A percentile compares a stretch with the other conserved stretches of the same genome.
Evolutionary conservation across 2,329 filamentous ascomycete species (phyloP).

Genomic region (Fusarium begoniae): DNA sequence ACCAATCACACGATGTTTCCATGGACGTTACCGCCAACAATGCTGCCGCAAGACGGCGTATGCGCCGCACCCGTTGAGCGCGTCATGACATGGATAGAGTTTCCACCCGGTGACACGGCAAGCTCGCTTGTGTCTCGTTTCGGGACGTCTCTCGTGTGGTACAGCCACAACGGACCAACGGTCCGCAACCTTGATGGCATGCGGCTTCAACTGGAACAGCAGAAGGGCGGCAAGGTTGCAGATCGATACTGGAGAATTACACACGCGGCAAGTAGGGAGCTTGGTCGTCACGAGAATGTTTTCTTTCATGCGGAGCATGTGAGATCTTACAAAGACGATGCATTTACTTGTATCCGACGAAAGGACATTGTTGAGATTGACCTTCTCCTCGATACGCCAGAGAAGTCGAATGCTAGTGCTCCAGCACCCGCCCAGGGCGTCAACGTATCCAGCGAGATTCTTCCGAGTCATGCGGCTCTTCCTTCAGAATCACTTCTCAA

Average conservation of each 20-base stretch:
- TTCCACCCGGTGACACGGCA: conserved; percentile 58
- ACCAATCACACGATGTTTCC: conserved; percentile 89
- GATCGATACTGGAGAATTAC: conserved; percentile 74
- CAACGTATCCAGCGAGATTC: conserved; percentile 25
- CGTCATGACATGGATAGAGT: conserved; percentile 74
- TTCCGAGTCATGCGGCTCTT: conserved; percentile 14
- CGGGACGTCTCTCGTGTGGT: conserved; percentile 48
- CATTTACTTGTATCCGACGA: conserved; percentile 83
- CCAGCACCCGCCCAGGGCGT: conserved; percentile 20
- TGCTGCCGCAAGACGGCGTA: conserved; percentile 81
- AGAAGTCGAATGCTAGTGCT: conserved; percentile 40
- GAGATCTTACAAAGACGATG: conserved; percentile 80
- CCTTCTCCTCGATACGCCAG: conserved; percentile 55
- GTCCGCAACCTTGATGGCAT: conserved; percentile 65
- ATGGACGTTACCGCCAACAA: conserved; percentile 83
- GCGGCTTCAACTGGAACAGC: conserved; percentile 73
- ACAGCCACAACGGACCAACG: conserved; percentile 53
- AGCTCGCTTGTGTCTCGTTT: conserved; percentile 47
- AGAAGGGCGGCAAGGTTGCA: conserved; percentile 55
- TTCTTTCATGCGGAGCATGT: conserved; percentile 81
- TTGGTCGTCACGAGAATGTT: conserved; percentile 89
- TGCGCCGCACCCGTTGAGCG: conserved; percentile 77
- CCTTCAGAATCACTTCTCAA: conserved; percentile 55
- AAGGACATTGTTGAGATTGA: conserved; percentile 77
- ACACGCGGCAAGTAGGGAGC: conserved; percentile 79